Base-by-base conservation (phyloP, 1,139 yeast species). In the Suhomyces bokatorum region DNA sequence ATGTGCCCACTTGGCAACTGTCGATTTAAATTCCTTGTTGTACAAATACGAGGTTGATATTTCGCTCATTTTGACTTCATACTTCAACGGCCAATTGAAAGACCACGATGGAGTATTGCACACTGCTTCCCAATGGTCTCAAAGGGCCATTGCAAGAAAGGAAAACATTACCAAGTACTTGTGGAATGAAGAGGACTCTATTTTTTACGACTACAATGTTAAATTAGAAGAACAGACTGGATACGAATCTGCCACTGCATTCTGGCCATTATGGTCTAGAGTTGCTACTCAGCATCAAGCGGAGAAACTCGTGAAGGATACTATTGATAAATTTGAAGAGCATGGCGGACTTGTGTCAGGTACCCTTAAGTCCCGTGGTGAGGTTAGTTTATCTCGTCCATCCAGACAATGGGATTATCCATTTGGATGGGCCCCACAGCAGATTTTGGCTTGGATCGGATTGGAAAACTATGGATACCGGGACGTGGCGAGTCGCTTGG, bases 371-470 rank as follows among this genome's bases (percentile, higher is more conserved):
- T 83, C 93, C 4, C 74, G 96, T 47, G 97, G 97, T 24, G 81
- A 72, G 14, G 70, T 87, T 27, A 81, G 86, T 2, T 64, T 87
- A 27, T 72, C 78, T 42, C 73, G 91, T 55, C 97, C 96, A 20
- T 82, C 87, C 29, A 78, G 98, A 64, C 99, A 93, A 69, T 93
- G 99, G 99, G 99, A 93, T 64, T 93, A 85, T 62, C 99, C 99
- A 6, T 89, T 74, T 60, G 99, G 98, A 5, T 93, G 99, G 99
- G 97, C 99, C 0, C 99, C 99, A 2, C 99, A 95, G 63, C 99
- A 93, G 64, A 88, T 93, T 16, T 68, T 93, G 44, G 95, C 96
- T 0, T 93, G 99, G 99, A 79, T 79, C 36, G 99, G 98, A 0
- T 72, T 93, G 33, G 60, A 64, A 29, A 80, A 84, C 45, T 93